These are phyloP conservation scores for Neocucurbitaria cava DNA, from an alignment of 2,329 filamentous ascomycete genomes.

Conservation along the genomic window DNA sequence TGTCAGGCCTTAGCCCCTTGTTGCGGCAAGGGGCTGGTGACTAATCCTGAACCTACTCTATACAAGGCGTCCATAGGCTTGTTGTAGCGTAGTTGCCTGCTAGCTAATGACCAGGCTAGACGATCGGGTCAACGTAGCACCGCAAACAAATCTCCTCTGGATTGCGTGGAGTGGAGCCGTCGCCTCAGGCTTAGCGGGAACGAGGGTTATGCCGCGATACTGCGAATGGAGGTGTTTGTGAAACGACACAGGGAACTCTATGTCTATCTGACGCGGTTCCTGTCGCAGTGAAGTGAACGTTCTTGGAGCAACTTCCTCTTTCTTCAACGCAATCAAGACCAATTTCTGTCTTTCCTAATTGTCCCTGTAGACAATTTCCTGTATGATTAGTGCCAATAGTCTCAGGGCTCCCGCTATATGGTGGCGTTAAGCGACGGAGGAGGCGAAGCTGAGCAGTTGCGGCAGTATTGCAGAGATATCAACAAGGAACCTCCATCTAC, in stretches of 20 bases:
- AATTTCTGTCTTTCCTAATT: background rate
- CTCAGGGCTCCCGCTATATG: background rate
- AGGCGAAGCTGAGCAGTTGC: background rate
- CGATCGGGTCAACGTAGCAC: background rate
- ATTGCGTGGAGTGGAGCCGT: background rate
- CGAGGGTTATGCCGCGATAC: background rate
- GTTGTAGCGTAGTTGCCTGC: background rate
- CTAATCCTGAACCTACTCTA: background rate
- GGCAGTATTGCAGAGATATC: background rate
- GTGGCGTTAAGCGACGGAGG: background rate
- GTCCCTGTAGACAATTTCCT: background rate
- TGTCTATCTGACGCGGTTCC: constrained; percentile 1
- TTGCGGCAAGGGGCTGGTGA: background rate
- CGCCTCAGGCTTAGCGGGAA: background rate
- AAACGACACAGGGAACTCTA: background rate
- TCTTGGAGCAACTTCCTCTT: background rate
- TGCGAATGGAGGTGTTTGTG: background rate
- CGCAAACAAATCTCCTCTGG: background rate
- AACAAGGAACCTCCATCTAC: background rate
- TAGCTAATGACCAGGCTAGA: background rate
- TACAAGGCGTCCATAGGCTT: background rate
- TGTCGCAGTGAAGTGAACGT: background rate
- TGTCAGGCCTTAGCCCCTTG: background rate
- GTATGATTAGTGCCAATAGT: background rate
- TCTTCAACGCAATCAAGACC: too few species aligned